These are phyloP conservation scores for Boletus sensibilis DNA, from an alignment of 768 basidiomycete species.

Conservation along the genomic window DNA sequence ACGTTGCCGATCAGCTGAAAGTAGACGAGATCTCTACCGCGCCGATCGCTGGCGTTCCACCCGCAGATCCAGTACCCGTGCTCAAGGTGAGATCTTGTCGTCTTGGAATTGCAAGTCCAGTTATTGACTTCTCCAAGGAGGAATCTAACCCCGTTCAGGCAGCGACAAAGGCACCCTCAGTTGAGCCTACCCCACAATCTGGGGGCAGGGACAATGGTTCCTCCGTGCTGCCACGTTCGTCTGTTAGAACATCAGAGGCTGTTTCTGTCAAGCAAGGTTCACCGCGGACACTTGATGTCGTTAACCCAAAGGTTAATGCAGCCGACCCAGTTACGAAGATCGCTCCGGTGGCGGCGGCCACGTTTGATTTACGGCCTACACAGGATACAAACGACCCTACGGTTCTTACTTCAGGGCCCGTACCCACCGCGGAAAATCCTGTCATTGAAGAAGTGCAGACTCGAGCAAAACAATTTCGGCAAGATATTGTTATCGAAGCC, in stretches of 20 bases:
- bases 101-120: background rate
- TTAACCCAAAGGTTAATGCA: background rate
- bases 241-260: constrained; percentile 4
- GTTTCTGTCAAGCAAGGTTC: constrained; percentile 4
- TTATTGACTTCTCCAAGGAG: constrained; percentile 9
- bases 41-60: background rate
- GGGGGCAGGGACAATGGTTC: background rate
- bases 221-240: background rate
- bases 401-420: background rate
- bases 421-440: background rate
- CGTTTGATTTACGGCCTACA: background rate
- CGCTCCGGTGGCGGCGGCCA: constrained; percentile 2
- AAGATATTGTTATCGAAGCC: background rate
- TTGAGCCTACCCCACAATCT: constrained; percentile 18
- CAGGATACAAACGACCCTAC: constrained; percentile 1
- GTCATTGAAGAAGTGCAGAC: background rate
- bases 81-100: constrained; percentile 15
- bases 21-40: constrained; percentile 1
- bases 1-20: constrained; percentile 11
- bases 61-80: background rate
- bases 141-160: background rate
- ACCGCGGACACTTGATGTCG: background rate
- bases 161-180: constrained; percentile 11
- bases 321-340: background rate
- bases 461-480: background rate